Percentiles rank a stretch among this genome's conserved stretches.
phyloP scores from a whole-genome alignment of 2,329 filamentous ascomycete genomes.

The Nemania sp. region DNA sequence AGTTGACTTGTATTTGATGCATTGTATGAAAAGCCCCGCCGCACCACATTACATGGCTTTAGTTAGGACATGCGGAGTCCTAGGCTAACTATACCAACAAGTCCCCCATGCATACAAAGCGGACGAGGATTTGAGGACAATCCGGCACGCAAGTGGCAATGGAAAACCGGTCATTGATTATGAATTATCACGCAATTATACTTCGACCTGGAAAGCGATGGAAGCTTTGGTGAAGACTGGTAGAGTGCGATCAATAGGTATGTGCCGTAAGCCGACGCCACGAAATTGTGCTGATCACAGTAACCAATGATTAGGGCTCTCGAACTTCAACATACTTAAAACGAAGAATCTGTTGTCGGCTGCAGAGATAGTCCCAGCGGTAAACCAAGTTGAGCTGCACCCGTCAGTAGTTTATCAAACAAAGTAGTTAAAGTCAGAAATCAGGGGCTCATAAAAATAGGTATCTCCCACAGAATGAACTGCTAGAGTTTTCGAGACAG shows the following conservation, averaged over 20 bases:
- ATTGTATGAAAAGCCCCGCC: slow-evolving; percentile 17
- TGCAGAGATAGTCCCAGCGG: slow-evolving; percentile 21
- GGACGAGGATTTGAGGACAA: slow-evolving; percentile 20
- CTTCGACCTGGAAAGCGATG: slow-evolving; percentile 26
- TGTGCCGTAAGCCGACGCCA: slow-evolving; percentile 5
- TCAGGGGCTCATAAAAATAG: slow-evolving; percentile 13
- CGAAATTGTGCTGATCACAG: slow-evolving; percentile 10
- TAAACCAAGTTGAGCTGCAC: slow-evolving; percentile 26
- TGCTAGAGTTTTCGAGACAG: slow-evolving; percentile 18
- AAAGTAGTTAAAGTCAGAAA: slow-evolving; percentile 3
- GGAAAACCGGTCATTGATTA: slow-evolving; percentile 24
- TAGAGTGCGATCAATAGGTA: slow-evolving; percentile 24
- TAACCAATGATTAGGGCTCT: slow-evolving; percentile 21
- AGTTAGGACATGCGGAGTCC: background rate
- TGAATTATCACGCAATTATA: slow-evolving; percentile 19
- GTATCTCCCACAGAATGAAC: slow-evolving; percentile 25
- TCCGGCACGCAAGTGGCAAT: slow-evolving; percentile 18
- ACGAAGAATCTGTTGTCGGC: slow-evolving; percentile 13
- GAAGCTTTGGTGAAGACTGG: slow-evolving; percentile 24
- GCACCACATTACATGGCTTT: background rate
- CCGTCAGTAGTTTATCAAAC: slow-evolving; percentile 20
- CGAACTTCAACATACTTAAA: slow-evolving; percentile 26
- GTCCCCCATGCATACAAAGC: slow-evolving; percentile 24
- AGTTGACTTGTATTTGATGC: slow-evolving; percentile 29
- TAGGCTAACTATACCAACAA: slow-evolving; percentile 15